Conservation (phyloP, 2,329 filamentous ascomycete genomes). For the Bertia moriformis region DNA sequence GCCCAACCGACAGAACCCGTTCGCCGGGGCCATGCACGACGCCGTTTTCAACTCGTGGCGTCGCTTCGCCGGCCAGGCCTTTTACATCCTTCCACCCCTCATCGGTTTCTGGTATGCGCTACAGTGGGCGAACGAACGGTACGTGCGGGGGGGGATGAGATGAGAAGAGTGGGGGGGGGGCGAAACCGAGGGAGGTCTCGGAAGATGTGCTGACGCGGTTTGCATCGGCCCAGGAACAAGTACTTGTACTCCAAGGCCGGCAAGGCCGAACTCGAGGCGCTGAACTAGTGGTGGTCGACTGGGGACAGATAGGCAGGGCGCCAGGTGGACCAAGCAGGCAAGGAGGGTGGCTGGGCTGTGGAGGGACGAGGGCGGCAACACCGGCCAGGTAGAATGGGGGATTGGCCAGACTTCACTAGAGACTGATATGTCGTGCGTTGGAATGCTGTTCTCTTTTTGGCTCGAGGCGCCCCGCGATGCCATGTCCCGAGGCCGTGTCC, state of each 20-base stretch:
- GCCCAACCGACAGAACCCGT: constrained; percentile 76
- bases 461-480: no score
- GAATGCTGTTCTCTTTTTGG: no score
- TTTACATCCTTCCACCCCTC: constrained; percentile 75
- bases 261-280: neutral
- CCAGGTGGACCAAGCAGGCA: no score
- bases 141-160: constrained; percentile 17
- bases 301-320: no score
- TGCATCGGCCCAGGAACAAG: constrained; percentile 48
- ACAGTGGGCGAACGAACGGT: constrained; percentile 87
- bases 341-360: no score
- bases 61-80: constrained; percentile 69
- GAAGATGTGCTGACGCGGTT: constrained; percentile 4
- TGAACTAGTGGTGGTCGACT: neutral
- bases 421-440: no score
- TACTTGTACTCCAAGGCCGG: constrained; percentile 70
- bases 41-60: constrained; percentile 94
- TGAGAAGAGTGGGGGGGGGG: neutral
- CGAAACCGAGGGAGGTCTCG: neutral
- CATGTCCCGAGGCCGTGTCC: no score
- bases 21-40: constrained; percentile 63
- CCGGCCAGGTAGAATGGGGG: no score
- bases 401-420: no score
- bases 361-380: no score
- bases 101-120: constrained; percentile 67